These are phyloP conservation scores for button mushroom (Agaricus bisporus) DNA, from an alignment of 768 basidiomycete species.

Conservation along the genomic window DNA sequence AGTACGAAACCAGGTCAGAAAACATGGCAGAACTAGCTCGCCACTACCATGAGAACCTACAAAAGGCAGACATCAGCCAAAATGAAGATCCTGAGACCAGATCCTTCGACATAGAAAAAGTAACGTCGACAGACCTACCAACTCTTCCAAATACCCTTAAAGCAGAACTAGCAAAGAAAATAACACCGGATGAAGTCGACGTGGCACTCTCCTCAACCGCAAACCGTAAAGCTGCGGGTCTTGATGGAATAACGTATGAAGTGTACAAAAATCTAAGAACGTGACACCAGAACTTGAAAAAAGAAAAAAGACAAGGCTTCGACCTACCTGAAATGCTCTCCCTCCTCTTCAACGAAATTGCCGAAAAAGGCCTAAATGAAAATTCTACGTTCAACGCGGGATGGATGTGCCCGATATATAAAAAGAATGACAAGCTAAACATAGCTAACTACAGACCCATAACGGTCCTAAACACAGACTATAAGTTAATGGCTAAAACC, in stretches of 20 bases:
- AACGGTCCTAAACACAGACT: conserved; percentile 27
- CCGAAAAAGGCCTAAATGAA: conserved; percentile 15
- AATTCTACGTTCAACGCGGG: conserved; percentile 21
- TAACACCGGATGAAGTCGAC: not conserved
- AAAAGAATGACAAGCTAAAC: conserved; percentile 27
- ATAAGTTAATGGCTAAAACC: conserved; percentile 25
- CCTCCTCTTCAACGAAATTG: conserved; percentile 21
- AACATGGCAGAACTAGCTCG: conserved; percentile 28
- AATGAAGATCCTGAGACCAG: conserved; percentile 2
- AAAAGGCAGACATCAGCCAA: conserved; percentile 12
- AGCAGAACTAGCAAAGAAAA: not conserved
- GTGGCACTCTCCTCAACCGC: not conserved
- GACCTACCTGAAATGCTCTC: conserved; percentile 11
- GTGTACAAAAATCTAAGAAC: conserved; percentile 16
- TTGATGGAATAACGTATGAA: conserved; percentile 21
- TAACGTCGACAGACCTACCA: not conserved
- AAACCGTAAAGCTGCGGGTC: conserved; percentile 13
- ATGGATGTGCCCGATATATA: conserved; percentile 35
- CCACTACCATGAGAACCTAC: conserved; percentile 23
- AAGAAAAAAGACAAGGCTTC: conserved; percentile 2
- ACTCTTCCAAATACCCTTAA: not conserved
- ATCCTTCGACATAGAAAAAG: not conserved
- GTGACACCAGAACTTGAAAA: not conserved
- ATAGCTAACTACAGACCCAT: conserved; percentile 31
- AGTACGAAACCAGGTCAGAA: conserved; percentile 15